A percentile compares a stretch with the other conserved stretches of the same genome.
These are phyloP conservation scores for Cardiospermum halicacabum DNA, from an alignment of 345 rosid genomes.

Conservation along the genomic window DNA sequence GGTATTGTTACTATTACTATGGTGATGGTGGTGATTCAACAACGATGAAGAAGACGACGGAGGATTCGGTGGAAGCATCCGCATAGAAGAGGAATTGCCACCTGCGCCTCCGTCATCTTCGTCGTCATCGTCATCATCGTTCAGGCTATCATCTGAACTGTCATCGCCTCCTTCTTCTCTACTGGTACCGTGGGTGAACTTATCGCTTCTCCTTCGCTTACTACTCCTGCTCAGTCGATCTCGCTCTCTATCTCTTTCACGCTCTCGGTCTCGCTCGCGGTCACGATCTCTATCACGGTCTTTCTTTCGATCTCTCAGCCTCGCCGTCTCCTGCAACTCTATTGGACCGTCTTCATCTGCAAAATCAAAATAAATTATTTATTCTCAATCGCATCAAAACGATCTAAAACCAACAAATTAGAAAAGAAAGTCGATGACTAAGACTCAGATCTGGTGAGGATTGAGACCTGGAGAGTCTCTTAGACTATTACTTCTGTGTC, in stretches of 20 bases:
- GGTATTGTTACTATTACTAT: slow-evolving; percentile 21
- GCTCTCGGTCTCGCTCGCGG: slow-evolving; percentile 42
- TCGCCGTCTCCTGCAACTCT: slow-evolving; percentile 73
- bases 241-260: slow-evolving; percentile 68
- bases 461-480: slow-evolving; percentile 86
- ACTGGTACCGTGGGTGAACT: slow-evolving; percentile 59
- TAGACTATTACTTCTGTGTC: slow-evolving; percentile 68
- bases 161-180: slow-evolving; percentile 77
- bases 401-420: background rate
- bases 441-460: slow-evolving; percentile 38
- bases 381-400: background rate
- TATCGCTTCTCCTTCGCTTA: slow-evolving; percentile 80
- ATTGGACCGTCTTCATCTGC: slow-evolving; percentile 76
- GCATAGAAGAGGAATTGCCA: slow-evolving; percentile 42
- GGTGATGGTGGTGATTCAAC: slow-evolving; percentile 35
- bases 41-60: slow-evolving; percentile 48
- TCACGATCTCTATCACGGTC: slow-evolving; percentile 77
- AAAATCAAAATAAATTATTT: background rate
- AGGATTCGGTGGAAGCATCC: slow-evolving; percentile 68
- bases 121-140: slow-evolving; percentile 88
- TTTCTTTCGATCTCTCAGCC: slow-evolving; percentile 87
- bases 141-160: slow-evolving; percentile 85
- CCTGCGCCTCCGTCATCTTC: slow-evolving; percentile 54
- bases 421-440: background rate
- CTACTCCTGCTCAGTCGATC: slow-evolving; percentile 77